Evolutionary conservation across 306 rosid species (phyloP).

Genomic region (Medicago truncatula): DNA sequence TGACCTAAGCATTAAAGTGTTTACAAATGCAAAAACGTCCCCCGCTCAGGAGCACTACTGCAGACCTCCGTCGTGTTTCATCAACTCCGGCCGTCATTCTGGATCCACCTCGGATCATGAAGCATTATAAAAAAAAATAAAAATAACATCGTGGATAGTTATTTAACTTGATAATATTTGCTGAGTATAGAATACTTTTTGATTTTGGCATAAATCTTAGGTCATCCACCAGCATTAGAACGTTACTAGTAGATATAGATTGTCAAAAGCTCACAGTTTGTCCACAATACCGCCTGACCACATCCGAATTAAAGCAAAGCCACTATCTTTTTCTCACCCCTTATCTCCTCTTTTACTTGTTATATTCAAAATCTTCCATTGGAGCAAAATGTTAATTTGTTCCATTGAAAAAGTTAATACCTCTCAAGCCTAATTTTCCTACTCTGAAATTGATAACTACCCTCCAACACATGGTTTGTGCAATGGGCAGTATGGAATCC

Average conservation of each 20-base stretch:
- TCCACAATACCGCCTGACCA: slow-evolving; percentile 41
- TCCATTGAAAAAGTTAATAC: not conserved
- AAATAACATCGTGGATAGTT: too few relatives aligned
- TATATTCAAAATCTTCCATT: not conserved
- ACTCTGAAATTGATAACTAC: not conserved
- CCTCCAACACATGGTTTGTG: slow-evolving; percentile 34
- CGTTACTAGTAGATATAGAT: slow-evolving; percentile 31
- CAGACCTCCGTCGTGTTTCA: too few relatives aligned
- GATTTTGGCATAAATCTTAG: not conserved
- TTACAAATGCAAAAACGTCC: too few relatives aligned
- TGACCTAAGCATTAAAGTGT: too few relatives aligned
- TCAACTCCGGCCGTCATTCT: too few relatives aligned
- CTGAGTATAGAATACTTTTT: not conserved
- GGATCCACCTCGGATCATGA: too few relatives aligned
- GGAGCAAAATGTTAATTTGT: not conserved
- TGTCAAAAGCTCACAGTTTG: slow-evolving; percentile 24
- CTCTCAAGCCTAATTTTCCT: slow-evolving; percentile 9
- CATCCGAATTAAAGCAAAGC: slow-evolving; percentile 48
- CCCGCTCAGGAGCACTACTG: too few relatives aligned
- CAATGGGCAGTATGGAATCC: slow-evolving; percentile 16
- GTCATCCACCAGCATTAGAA: slow-evolving; percentile 1
- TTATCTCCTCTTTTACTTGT: slow-evolving; percentile 1
- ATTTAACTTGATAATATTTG: too few relatives aligned
- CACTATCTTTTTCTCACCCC: slow-evolving; percentile 33
- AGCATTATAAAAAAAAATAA: too few relatives aligned